phyloP scores from a whole-genome alignment of 2,329 filamentous ascomycete genomes.

The Allantophomopsis cytisporea region DNA sequence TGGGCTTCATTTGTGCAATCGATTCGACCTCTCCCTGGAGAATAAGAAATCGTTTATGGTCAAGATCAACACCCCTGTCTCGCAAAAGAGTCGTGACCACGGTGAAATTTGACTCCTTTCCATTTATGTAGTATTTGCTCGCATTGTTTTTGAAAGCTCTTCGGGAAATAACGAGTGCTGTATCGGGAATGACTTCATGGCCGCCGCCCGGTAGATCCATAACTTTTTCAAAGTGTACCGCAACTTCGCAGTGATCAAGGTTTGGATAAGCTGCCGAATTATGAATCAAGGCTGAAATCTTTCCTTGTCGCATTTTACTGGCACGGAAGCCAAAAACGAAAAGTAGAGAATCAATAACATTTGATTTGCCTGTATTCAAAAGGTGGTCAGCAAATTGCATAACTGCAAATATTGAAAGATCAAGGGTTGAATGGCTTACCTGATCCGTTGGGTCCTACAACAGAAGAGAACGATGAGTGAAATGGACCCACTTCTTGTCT shows the following conservation, averaged over 20 bases:
- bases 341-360: conserved; percentile 93
- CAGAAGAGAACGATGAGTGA: conserved; percentile 92
- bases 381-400: too few relatives aligned
- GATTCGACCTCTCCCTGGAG: conserved; percentile 96
- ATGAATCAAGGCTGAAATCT: conserved; percentile 94
- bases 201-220: conserved; percentile 72
- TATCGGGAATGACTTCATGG: conserved; percentile 67
- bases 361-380: conserved; percentile 51
- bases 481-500: conserved; percentile 93
- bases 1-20: conserved; percentile 98
- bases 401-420: too few relatives aligned
- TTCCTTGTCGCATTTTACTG: conserved; percentile 98
- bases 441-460: conserved; percentile 94
- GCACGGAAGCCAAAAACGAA: conserved; percentile 99
- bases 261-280: conserved; percentile 83
- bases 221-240: conserved; percentile 92
- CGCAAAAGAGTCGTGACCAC: conserved; percentile 77
- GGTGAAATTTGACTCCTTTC: conserved; percentile 81
- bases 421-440: conserved; percentile 26
- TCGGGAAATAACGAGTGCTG: conserved; percentile 76
- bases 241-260: conserved; percentile 84
- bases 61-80: conserved; percentile 82
- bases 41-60: conserved; percentile 97
- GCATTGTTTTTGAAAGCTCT: conserved; percentile 96
- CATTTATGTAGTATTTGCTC: conserved; percentile 96